Base-by-base conservation (phyloP, 495 filamentous ascomycete genomes). In the Chaetomium tenue region DNA sequence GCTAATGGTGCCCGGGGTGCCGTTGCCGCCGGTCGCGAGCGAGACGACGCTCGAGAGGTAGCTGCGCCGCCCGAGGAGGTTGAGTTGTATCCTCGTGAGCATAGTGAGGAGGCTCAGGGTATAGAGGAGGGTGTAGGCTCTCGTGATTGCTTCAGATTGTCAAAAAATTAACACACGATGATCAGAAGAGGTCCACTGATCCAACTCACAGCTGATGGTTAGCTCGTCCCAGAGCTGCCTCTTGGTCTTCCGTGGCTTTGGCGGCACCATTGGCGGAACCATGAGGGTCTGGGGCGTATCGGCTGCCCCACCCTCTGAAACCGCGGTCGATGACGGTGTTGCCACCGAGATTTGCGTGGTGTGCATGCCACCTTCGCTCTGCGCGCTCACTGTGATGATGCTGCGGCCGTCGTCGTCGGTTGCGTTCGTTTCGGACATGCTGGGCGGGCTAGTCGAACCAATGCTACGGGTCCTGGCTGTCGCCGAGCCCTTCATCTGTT, bases 161-260 rank as follows among this genome's bases (percentile, higher is more conserved):
- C 54, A n/a, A 39, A 46, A n/a, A 1, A 70, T 76, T 68, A 79
- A 75, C 56, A 26, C 16, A 8, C 7, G 50, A 6, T 25, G 1
- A 1, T 23, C 3, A 20, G 20, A 47, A 26, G 52, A 5, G 4
- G 8, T 26, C 3, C 9, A 28, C 9, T 16, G 23, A 4, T 15
- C 13, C 16, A 3, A 62, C 90, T 71, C 79, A 96, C 93, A 92
- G 78, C 85, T 89, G 66, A 99, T 96, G 71, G 96, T 99, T 68
- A 99, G 86, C 70, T 99, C 95, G 75, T 95, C 91, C 94, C 94
- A 99, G 20, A 99, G 80, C 77, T 97, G 91, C 26, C 87, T 84
- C 81, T 97, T 98, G 47, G 87, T 90, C 76, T 88, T 94, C 68
- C 86, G 87, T 53, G 86, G 78, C 69, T 81, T 85, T 48, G 71